These are phyloP conservation scores for Chloranthus sessilifolius DNA, from an alignment of 164 flowering plant species.

Conservation along the genomic window DNA sequence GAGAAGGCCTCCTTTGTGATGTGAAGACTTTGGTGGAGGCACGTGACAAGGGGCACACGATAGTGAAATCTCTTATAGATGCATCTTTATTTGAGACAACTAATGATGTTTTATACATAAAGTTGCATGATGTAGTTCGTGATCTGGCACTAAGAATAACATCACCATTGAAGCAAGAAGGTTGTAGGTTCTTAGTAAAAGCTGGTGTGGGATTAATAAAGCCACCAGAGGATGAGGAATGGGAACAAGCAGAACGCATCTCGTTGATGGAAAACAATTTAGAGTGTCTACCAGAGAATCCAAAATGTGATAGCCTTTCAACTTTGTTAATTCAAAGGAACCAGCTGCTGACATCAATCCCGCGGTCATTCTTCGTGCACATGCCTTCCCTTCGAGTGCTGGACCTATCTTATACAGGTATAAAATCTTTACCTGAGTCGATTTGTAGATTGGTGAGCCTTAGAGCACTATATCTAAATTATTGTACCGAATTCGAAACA, in stretches of 20 bases:
- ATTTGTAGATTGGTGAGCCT: conserved; percentile 17
- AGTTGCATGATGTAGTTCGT: neutral
- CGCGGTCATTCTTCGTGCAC: conserved; percentile 17
- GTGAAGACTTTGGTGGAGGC: neutral
- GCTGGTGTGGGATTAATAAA: conserved; percentile 4
- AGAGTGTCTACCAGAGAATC: neutral
- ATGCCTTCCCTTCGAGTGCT: conserved; percentile 17
- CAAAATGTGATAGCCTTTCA: conserved; percentile 10
- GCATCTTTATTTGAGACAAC: neutral
- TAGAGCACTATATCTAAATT: neutral
- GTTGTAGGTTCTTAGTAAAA: conserved; percentile 8
- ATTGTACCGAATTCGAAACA: neutral
- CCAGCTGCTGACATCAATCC: neutral
- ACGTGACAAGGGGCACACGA: neutral
- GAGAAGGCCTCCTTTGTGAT: neutral
- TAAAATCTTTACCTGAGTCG: conserved; percentile 16
- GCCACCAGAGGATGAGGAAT: conserved; percentile 7
- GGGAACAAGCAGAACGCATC: conserved; percentile 9
- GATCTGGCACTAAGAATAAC: neutral
- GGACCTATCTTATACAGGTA: conserved; percentile 13
- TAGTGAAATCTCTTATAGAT: neutral
- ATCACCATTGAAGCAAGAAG: neutral
- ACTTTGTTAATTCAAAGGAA: conserved; percentile 13
- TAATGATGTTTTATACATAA: neutral
- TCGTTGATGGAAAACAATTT: conserved; percentile 14